phyloP scores from a whole-genome alignment of 1,284 basidiomycete genomes.

The Ganoderma sp. region DNA sequence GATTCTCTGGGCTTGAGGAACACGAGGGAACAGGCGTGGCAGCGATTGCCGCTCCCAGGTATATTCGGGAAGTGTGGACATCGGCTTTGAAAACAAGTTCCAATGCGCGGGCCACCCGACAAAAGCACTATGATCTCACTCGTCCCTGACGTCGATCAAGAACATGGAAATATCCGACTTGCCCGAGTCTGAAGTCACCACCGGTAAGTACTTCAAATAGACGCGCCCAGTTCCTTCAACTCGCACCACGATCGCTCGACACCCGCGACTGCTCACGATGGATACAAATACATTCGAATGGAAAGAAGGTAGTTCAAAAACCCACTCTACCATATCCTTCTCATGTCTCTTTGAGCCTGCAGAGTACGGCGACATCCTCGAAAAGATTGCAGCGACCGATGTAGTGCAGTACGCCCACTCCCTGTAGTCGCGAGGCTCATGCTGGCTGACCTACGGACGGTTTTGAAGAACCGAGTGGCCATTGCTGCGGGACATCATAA shows the following conservation, averaged over 20 bases:
- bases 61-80: no score
- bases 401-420: constrained; percentile 61
- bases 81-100: no score
- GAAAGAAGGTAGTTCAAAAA: constrained; percentile 26
- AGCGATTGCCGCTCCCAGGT: no score
- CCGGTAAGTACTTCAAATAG: not conserved
- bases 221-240: constrained; percentile 7
- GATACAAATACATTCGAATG: constrained; percentile 21
- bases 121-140: no score
- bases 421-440: not conserved
- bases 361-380: constrained; percentile 70
- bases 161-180: no score
- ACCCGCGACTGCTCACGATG: constrained; percentile 1
- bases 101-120: no score
- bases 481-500: constrained; percentile 72
- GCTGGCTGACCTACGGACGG: not conserved
- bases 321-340: constrained; percentile 10
- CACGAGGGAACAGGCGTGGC: no score
- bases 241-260: constrained; percentile 16
- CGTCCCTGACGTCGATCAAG: no score
- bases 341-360: constrained; percentile 35
- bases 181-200: not conserved
- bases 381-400: constrained; percentile 74
- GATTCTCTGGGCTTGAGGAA: no score
- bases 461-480: constrained; percentile 75